Base-by-base conservation (phyloP, 2,329 filamentous ascomycete species). In the Ophiostoma sp. region DNA sequence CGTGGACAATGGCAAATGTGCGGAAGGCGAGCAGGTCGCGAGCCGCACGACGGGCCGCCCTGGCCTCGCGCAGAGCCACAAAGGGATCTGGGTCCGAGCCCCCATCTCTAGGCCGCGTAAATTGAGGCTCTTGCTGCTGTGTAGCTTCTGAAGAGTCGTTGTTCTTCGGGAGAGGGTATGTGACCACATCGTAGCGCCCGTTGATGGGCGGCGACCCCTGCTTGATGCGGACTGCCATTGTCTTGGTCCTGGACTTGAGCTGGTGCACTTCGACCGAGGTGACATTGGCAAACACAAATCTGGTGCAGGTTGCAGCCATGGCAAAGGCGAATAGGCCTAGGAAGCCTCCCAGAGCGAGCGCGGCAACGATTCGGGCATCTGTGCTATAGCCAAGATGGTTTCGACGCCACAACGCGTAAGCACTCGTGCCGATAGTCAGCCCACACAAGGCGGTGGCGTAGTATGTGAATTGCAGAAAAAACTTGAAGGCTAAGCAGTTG, bases 231-330 rank as follows among this genome's bases (percentile, higher is more conserved):
- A 97, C 86, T 1, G 94, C 94, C 41, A 98, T 81, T 68, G 89
- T 87, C 79, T 90, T 89, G 5, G 88, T 86, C 72, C 86, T 88
- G 23, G 80, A 83, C 72, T 83, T 85, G 70, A 83, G 82, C 73
- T 83, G 85, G 35, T 96, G 82, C 71, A 89, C 86, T 77, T 99
- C 95, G 71, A 99, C 89, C 23, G 93, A 96, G 0, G 94, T 96
- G 66, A 89, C 84, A 76, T 97, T 97, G 69, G 85, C 81, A 66
- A 90, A 79, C 54, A 90, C 85, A 75, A 93, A 89, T 73, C 90
- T 87, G 54, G 90, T 77, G 4, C 91, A 91, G 66, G 89, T 94
- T 54, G 85, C 76, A 2, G 89, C 85, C 93, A 98, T 97, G 69
- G 89, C 87, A 31, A 85, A 82, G 0, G 90, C 84, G 78, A 98